Base-by-base conservation (phyloP, 75 land plant genomes). In the Adiantum capillusveneris region DNA sequence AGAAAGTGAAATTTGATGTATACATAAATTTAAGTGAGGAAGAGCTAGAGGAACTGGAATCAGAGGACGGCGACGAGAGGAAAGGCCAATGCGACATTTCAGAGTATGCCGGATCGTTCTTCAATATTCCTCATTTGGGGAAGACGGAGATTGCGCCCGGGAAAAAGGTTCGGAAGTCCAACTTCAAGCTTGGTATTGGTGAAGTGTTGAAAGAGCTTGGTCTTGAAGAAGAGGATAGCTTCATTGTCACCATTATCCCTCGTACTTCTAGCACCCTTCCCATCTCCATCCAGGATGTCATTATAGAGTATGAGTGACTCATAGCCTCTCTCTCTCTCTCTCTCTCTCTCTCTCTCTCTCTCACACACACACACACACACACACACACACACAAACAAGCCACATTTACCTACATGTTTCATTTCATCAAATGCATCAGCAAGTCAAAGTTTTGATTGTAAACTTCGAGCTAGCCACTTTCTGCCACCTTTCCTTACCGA, bases 41-140 rank as follows among this genome's bases (percentile, higher is more conserved):
- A 73, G 55, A 54, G 46, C n/a, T n/a, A n/a, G n/a, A n/a, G n/a
- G n/a, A n/a, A n/a, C n/a, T n/a, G n/a, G n/a, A n/a, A n/a, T n/a
- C n/a, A n/a, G n/a, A n/a, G n/a, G n/a, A n/a, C n/a, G n/a, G n/a
- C n/a, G n/a, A n/a, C n/a, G 27, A 60, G 29, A 5, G 16, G 0
- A 25, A 11, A 12, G 53, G 42, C n/a, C 41, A 34, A 16, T 66
- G 75, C 5, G 68, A 51, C 9, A 57, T 58, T 0, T 20, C 28
- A 0, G 73, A 84, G 71, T 75, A 67, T 30, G 81, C 75, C 0
- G 87, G 84, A 6, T 77, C 81, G 17, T 84, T 70, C 41, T 71
- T 77, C 58, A 75, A 71, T 63, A 67, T 80, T 25, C 81, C 84
- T 0, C 77, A 70, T n/a, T 57, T 57, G 24, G 58, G 60, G 6